These are phyloP conservation scores for Boechera divaricarpa DNA, from an alignment of 345 rosid species.

Conservation along the genomic window DNA sequence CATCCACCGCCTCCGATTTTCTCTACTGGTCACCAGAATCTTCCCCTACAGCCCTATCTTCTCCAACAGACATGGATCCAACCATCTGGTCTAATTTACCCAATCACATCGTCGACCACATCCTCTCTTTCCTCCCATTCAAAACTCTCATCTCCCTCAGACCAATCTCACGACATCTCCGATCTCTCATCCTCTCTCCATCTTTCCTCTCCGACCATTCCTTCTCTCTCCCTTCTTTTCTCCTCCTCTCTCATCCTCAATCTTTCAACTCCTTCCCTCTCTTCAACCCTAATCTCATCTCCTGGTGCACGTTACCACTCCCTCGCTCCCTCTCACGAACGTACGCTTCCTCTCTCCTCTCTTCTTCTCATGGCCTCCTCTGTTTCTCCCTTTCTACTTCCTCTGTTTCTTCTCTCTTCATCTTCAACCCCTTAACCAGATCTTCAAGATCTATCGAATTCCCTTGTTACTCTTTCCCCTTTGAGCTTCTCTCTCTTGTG, in stretches of 20 bases:
- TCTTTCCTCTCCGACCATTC: slow-evolving; percentile 34
- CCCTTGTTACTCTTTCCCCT: slow-evolving; percentile 69
- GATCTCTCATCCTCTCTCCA: slow-evolving; percentile 50
- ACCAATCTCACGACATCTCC: slow-evolving; percentile 71
- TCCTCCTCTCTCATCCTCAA: slow-evolving; percentile 82
- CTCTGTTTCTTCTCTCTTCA: slow-evolving; percentile 53
- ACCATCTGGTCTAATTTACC: slow-evolving; percentile 78
- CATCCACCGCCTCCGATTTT: slow-evolving; percentile 31
- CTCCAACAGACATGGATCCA: slow-evolving; percentile 66
- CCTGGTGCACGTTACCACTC: slow-evolving; percentile 63
- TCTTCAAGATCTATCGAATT: slow-evolving; percentile 62
- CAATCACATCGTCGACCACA: slow-evolving; percentile 63
- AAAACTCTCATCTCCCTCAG: slow-evolving; percentile 59
- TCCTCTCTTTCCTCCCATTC: slow-evolving; percentile 67
- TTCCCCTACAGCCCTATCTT: slow-evolving; percentile 22
- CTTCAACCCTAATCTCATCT: slow-evolving; percentile 57
- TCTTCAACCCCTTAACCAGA: slow-evolving; percentile 68
- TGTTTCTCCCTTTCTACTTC: slow-evolving; percentile 66
- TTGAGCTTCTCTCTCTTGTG: slow-evolving; percentile 67
- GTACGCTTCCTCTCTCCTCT: slow-evolving; percentile 45
- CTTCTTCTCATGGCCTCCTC: slow-evolving; percentile 76
- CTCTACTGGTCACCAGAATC: slow-evolving; percentile 45
- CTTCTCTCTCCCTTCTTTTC: slow-evolving; percentile 60
- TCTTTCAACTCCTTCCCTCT: slow-evolving; percentile 55
- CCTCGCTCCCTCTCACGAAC: slow-evolving; percentile 50